These are phyloP conservation scores for Eimeria necatrix DNA, from an alignment of 169 alveolate species.

Conservation along the genomic window DNA sequence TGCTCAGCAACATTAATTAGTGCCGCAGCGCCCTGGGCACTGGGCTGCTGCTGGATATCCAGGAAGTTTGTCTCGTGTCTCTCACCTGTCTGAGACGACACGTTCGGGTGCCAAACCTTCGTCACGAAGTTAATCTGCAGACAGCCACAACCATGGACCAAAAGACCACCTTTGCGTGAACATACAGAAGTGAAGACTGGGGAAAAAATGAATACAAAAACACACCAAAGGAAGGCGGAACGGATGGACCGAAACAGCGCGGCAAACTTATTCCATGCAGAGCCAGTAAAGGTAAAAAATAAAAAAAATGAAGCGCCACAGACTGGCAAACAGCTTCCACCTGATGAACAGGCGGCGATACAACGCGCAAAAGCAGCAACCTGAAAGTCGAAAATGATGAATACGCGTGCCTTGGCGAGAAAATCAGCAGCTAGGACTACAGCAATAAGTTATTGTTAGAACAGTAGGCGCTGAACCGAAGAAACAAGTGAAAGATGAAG, in stretches of 20 bases:
- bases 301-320: too few species aligned
- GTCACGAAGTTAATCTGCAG: conserved; percentile 95
- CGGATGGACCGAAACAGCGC: too few species aligned
- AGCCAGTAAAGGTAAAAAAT: too few species aligned
- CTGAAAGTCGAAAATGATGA: background rate
- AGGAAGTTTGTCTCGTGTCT: too few species aligned
- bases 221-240: too few species aligned
- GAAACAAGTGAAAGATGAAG: background rate
- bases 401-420: background rate
- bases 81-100: conserved; percentile 93
- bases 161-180: too few species aligned
- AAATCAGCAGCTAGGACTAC: background rate
- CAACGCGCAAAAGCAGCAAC: background rate
- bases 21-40: background rate
- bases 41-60: background rate
- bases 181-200: too few species aligned
- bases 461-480: background rate
- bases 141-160: too few species aligned
- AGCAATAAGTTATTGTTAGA: background rate
- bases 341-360: background rate
- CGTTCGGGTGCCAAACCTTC: conserved; percentile 98
- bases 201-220: too few species aligned
- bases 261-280: too few species aligned
- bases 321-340: too few species aligned
- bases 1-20: too few species aligned